These are phyloP conservation scores for Breynia disticha DNA, from an alignment of 441 rosid genomes.

Conservation along the genomic window DNA sequence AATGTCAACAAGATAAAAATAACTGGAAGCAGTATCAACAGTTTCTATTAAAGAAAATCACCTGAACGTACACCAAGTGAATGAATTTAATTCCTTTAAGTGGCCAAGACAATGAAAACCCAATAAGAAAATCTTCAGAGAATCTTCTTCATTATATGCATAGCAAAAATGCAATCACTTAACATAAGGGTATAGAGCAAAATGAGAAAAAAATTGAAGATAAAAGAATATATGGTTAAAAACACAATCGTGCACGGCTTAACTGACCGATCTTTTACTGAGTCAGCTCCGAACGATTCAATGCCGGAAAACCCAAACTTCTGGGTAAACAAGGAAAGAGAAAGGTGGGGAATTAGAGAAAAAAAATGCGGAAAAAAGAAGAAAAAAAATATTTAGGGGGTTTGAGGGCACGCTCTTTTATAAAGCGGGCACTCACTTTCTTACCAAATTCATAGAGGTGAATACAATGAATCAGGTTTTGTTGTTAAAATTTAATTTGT, in stretches of 20 bases:
- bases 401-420: neutral
- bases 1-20: conserved; percentile 8
- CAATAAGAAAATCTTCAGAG: conserved; percentile 9
- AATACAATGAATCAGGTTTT: too few relatives aligned
- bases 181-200: neutral
- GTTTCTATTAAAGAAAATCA: conserved; percentile 14
- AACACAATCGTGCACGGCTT: conserved; percentile 10
- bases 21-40: too few relatives aligned
- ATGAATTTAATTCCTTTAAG: conserved; percentile 18
- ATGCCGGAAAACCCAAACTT: conserved; percentile 36
- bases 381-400: neutral
- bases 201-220: conserved; percentile 15
- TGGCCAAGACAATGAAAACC: conserved; percentile 18
- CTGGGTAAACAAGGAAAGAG: conserved; percentile 14
- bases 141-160: conserved; percentile 19
- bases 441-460: too few relatives aligned
- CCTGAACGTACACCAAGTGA: conserved; percentile 23
- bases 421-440: too few relatives aligned
- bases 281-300: conserved; percentile 36
- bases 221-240: conserved; percentile 8
- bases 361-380: conserved; percentile 5
- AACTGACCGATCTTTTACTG: conserved; percentile 42
- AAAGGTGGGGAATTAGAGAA: conserved; percentile 13
- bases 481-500: too few relatives aligned
- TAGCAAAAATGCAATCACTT: conserved; percentile 15